A percentile compares a stretch with the other conserved stretches of the same genome.
phyloP scores from a whole-genome alignment of 164 flowering plant species.

The Nymphaea colorata region DNA sequence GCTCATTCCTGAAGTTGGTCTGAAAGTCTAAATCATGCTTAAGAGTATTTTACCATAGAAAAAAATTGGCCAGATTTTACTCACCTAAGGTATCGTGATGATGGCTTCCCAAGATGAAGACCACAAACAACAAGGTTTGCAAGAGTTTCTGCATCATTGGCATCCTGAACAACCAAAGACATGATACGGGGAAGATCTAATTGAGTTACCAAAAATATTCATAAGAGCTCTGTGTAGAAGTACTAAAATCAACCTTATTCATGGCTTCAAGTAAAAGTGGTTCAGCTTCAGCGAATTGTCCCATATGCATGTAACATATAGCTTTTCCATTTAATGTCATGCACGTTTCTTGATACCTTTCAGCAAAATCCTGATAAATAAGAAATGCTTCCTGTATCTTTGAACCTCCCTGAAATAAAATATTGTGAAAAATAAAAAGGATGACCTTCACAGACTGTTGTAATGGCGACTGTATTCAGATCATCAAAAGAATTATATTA shows the following conservation, averaged over 20 bases:
- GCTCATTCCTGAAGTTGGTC: too few species aligned
- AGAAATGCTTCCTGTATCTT: conserved; percentile 98
- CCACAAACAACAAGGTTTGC: conserved; percentile 86
- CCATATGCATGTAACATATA: conserved; percentile 97
- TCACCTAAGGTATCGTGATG: conserved; percentile 83
- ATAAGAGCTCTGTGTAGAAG: background rate
- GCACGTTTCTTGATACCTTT: conserved; percentile 70
- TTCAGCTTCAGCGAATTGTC: conserved; percentile 87
- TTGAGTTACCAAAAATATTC: background rate
- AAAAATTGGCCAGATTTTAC: background rate
- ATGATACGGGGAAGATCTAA: background rate
- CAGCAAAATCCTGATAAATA: conserved; percentile 95
- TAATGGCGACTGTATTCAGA: too few species aligned
- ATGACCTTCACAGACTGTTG: too few species aligned
- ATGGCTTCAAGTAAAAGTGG: conserved; percentile 78
- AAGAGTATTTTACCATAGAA: too few species aligned
- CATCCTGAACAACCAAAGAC: conserved; percentile 52
- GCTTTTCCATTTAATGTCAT: conserved; percentile 90
- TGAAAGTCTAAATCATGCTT: too few species aligned
- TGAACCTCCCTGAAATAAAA: conserved; percentile 76
- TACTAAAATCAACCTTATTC: conserved; percentile 51
- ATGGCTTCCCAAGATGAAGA: conserved; percentile 82
- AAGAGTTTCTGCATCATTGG: conserved; percentile 92
- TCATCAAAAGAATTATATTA: too few species aligned
- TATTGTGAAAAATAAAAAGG: background rate